Evolutionary conservation across 1,139 yeast species (phyloP), one percentile per base, ranked within the genome.

Genomic region (Blastobotrys apis): DNA sequence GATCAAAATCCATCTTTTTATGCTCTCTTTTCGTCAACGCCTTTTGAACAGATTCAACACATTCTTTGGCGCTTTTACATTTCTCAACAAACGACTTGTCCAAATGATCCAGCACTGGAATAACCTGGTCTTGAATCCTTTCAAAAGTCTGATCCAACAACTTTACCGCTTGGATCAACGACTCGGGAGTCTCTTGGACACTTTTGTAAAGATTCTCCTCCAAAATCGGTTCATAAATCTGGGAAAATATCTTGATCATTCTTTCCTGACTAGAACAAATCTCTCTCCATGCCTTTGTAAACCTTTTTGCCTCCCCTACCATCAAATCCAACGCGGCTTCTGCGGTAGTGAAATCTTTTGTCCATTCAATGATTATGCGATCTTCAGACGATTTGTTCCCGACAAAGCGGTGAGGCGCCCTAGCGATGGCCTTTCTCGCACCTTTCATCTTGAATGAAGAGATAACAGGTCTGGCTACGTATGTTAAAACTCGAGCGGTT

Each of bases 21-120:
- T 69, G 70, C 45, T 68, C 70, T 16, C 82, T 64, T 54, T 74
- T 73, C 45, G 67, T 70, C 44, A 78, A 66, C 6, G 75, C 64
- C 52, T 72, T 72, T 47, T 73, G 62, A 2, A 71, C 62, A 3
- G 64, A 66, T 15, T 67, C 68, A 45, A 77, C 59, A 47, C 70
- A 65, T 23, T 63, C 65, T 44, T 58, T 60, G 67, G 73, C 72
- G 33, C 66, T 68, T 21, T 63, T 60, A 32, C 73, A 62, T 44
- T 69, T 60, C 3, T 40, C 48, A 5, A 52, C 48, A 19, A 60
- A 47, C 15, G 47, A 44, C 10, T 38, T 45, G 38, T 59, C 63
- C 40, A 64, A 47, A n/a, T 52, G 53, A 13, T 46, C 52, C 20
- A 65, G 43, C 9, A 58, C 43, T 2, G 66, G 64, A 27, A 50